Evolutionary conservation across 2,329 filamentous ascomycete genomes (phyloP), one percentile per base, ranked within the genome.

Genomic region (Talaromyces sp.): DNA sequence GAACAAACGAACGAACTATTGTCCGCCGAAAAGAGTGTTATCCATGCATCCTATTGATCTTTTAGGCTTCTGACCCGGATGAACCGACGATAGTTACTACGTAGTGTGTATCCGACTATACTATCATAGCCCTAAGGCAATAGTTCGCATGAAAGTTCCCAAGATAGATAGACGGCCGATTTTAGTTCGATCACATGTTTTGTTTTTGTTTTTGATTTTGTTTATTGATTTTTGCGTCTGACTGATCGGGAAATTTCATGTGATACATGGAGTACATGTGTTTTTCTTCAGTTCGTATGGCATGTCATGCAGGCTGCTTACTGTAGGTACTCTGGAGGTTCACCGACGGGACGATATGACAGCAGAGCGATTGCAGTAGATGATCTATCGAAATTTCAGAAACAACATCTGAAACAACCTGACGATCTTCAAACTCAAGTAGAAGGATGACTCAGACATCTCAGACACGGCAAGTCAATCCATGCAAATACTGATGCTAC

Each of bases 91-190:
- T 54, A 34, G 17, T 22, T 22, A 1, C n/a, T 11, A 8, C 1
- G 27, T 27, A 51, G 47, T 53, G 27, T 17, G 25, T 51, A 27
- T 17, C 45, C 27, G 25, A n/a, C 49, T 29, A 49, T 3, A 29
- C 5, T 29, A 2, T 5, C 2, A 36, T 22, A 56, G 31, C 53
- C 31, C 31, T 56, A 25, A 38, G 31, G 6, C 53, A 22, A 19
- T 56, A 54, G 27, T 54, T 54, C 51, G 51, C 51, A 54, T 34
- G 17, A 19, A 4, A 38, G 19, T 56, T 56, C 53, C 53, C 53
- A 56, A 56, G 53, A 36, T 36, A 56, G 53, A 56, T 17, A 56
- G n/a, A 56, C 10, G 53, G 19, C 53, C 53, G 53, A 17, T 56
- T 56, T 8, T 31, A 56, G 53, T 38, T 22, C 6, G 6, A 38